Evolutionary conservation across 148 eudicot species (phyloP), one percentile per base, ranked within the genome.

Genomic region (Camellia granthamiana): DNA sequence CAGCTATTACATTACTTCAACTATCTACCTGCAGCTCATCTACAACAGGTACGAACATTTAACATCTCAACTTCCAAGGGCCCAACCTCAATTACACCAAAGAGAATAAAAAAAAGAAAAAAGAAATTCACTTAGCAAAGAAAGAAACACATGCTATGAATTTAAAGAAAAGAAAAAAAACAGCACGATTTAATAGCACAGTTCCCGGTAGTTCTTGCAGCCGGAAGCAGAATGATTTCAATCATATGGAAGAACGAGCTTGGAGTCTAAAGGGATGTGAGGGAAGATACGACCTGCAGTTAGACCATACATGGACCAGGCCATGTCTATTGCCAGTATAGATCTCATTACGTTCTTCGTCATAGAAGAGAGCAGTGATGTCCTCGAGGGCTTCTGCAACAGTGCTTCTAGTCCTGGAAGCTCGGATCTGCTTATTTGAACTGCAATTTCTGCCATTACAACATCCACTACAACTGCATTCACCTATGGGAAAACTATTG

Each of bases 301-400:
- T 95, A 82, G 99, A 95, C 99, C 99, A 95, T 43, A 93, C 99
- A 75, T 95, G 99, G 78, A 95, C 90, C n/a, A 95, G 87, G 21
- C 99, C 99, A 11, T 86, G 92, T 77, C 91, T 85, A 78, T 95
- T 93, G 19, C 99, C 99, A 16, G 97, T 95, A 72, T 95, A 95
- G 62, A 95, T 95, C 85, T 95, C 98, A 52, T 93, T 93, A n/a
- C 99, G 94, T 65, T 93, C 99, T 90, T 95, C 99, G 56, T 95
- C 97, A 14, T 93, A 95, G 72, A 92, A 95, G 38, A 95, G 95
- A 58, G 99, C 99, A 4, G 98, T 95, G 51, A 93, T 95, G 76
- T 95, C 97, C 81, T 95, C 97, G 69, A 95, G 83, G 74, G 99
- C 99, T 84, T 95, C 97, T 7, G 88, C 86, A 55, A 90, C 94